phyloP scores from a whole-genome alignment of 2,329 filamentous ascomycete species.

The Chrysoporthe puriensis region DNA sequence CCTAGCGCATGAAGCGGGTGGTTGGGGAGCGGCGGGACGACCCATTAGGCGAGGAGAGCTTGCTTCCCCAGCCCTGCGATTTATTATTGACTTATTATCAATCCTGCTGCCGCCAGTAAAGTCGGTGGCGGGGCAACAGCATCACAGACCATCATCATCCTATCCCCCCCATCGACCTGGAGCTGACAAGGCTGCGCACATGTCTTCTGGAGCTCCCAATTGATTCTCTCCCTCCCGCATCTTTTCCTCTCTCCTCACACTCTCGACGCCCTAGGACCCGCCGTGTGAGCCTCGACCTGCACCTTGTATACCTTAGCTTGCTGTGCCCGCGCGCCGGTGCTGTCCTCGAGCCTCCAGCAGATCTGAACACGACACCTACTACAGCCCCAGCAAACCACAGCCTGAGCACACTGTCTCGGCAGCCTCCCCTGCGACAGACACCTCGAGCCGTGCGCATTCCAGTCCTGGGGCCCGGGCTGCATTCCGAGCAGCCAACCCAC shows the following conservation, averaged over 20 bases:
- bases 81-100: conserved; percentile 11
- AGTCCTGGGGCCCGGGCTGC: neutral
- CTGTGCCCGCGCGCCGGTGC: too few relatives aligned
- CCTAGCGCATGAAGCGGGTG: conserved; percentile 10
- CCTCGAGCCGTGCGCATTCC: neutral
- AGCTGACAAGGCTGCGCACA: too few relatives aligned
- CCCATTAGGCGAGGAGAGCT: conserved; percentile 1
- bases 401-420: neutral
- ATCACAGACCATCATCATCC: neutral
- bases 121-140: conserved; percentile 12
- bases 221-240: too few relatives aligned
- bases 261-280: too few relatives aligned
- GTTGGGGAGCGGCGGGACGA: conserved; percentile 7
- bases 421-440: neutral
- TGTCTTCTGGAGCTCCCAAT: neutral
- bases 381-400: neutral
- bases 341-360: too few relatives aligned
- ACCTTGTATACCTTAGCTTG: too few relatives aligned
- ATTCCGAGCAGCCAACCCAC: neutral
- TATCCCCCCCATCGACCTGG: neutral
- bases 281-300: too few relatives aligned
- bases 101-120: conserved; percentile 1
- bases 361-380: neutral
- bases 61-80: conserved; percentile 14
- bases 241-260: too few relatives aligned